Evolutionary conservation across 768 basidiomycete genomes (phyloP).

Genomic region (Phlebiopsis gigantea): DNA sequence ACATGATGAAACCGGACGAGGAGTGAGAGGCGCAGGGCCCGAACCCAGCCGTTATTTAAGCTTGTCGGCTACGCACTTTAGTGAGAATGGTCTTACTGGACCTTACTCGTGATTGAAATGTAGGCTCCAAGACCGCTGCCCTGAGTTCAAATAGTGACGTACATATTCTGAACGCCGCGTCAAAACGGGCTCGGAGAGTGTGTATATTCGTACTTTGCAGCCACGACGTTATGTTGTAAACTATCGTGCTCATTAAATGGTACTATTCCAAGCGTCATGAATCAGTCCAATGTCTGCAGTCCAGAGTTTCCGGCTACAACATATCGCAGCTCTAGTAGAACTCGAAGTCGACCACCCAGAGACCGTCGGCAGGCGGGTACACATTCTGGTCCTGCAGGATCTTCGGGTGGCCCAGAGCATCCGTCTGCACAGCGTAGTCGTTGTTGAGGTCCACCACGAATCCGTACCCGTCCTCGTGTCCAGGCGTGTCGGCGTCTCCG

Average conservation of each 20-base stretch:
- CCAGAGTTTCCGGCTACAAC: neutral
- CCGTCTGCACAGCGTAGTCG: neutral
- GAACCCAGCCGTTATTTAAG: neutral
- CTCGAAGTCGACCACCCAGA: neutral
- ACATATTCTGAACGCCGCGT: too few relatives aligned
- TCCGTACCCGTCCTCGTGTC: neutral
- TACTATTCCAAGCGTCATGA: slow-evolving; percentile 1
- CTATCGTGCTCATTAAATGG: too few relatives aligned
- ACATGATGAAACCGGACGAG: neutral
- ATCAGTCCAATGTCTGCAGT: neutral
- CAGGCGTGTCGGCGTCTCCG: neutral
- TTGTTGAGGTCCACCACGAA: neutral
- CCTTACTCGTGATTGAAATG: neutral
- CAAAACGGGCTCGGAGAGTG: too few relatives aligned
- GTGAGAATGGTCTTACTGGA: neutral
- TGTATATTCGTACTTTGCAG: too few relatives aligned
- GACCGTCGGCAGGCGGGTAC: neutral
- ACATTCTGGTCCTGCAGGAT: neutral
- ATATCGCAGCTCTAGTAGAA: too few relatives aligned
- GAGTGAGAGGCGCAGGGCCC: neutral
- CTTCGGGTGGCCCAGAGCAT: neutral
- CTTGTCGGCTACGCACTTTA: neutral
- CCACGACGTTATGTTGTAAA: too few relatives aligned
- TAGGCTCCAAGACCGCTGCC: too few relatives aligned
- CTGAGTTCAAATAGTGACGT: too few relatives aligned